Conservation (phyloP, 768 basidiomycete genomes). For the Pleurotus pulmonarius region DNA sequence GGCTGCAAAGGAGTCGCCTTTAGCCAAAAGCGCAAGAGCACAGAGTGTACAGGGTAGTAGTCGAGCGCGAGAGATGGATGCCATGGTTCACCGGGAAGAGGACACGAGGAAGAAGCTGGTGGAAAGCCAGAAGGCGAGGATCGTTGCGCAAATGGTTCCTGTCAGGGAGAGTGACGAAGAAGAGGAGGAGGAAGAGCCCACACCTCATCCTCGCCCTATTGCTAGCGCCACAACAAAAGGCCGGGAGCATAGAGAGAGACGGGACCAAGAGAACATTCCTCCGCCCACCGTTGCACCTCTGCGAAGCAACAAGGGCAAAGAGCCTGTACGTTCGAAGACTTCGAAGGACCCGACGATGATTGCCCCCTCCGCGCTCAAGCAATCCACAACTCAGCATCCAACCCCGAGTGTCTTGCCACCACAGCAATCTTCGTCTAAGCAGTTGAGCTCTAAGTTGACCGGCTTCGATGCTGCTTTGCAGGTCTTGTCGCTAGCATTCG, state of each 20-base stretch:
- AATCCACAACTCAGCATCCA: not conserved
- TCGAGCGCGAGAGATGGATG: conserved; percentile 27
- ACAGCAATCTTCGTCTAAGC: not conserved
- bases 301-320: conserved; percentile 12
- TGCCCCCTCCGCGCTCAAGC: not conserved
- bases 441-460: conserved; percentile 30
- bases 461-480: conserved; percentile 67
- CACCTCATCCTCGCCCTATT: too few species aligned
- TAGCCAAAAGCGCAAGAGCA: not conserved
- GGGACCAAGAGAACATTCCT: conserved; percentile 29
- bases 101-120: conserved; percentile 63
- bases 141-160: conserved; percentile 91
- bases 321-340: not conserved
- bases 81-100: conserved; percentile 24
- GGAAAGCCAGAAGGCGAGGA: conserved; percentile 87
- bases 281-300: conserved; percentile 20
- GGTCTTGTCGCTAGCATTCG: conserved; percentile 56
- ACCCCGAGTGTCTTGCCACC: not conserved
- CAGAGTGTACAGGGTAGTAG: conserved; percentile 9
- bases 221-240: not conserved
- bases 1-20: conserved; percentile 12
- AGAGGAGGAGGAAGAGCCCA: conserved; percentile 26
- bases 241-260: not conserved
- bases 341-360: not conserved
- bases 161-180: conserved; percentile 39